Evolutionary conservation across 306 rosid genomes (phyloP).

Genomic region (Pterocarpus santalinus): DNA sequence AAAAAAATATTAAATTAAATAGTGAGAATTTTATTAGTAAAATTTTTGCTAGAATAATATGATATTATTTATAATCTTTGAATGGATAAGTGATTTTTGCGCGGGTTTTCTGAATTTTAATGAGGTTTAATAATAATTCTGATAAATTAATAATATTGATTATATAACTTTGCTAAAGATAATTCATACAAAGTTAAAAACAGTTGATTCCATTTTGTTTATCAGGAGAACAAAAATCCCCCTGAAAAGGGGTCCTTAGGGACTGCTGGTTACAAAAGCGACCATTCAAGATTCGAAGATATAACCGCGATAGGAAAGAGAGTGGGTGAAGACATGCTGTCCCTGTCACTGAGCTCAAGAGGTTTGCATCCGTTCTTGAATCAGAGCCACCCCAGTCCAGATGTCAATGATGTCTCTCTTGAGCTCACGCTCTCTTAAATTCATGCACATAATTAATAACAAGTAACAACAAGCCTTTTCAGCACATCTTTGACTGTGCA

Average conservation of each 20-base stretch:
- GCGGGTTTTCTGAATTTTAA: too few species aligned
- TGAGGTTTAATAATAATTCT: too few species aligned
- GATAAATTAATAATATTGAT: too few species aligned
- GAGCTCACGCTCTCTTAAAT: slow-evolving; percentile 65
- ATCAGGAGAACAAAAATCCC: slow-evolving; percentile 47
- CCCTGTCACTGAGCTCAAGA: slow-evolving; percentile 55
- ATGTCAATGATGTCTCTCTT: slow-evolving; percentile 63
- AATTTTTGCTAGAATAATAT: too few species aligned
- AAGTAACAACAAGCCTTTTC: background rate
- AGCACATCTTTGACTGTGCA: background rate
- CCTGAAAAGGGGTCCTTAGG: slow-evolving; percentile 37
- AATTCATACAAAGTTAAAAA: background rate
- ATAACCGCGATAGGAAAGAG: slow-evolving; percentile 6
- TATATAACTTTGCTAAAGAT: too few species aligned
- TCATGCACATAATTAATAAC: slow-evolving; percentile 1
- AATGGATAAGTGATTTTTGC: too few species aligned
- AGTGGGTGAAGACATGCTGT: slow-evolving; percentile 47
- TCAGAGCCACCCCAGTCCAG: slow-evolving; percentile 36
- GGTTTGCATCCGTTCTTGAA: slow-evolving; percentile 40
- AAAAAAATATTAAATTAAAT: too few species aligned
- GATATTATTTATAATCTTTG: too few species aligned
- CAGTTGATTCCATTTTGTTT: background rate
- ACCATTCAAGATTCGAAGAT: slow-evolving; percentile 49
- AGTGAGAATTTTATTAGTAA: background rate
- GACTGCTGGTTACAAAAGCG: slow-evolving; percentile 27